Percentiles rank a stretch among this genome's conserved stretches.
Evolutionary conservation across 2,329 filamentous ascomycete genomes (phyloP).

Genomic region (Fusarium praegraminearum): DNA sequence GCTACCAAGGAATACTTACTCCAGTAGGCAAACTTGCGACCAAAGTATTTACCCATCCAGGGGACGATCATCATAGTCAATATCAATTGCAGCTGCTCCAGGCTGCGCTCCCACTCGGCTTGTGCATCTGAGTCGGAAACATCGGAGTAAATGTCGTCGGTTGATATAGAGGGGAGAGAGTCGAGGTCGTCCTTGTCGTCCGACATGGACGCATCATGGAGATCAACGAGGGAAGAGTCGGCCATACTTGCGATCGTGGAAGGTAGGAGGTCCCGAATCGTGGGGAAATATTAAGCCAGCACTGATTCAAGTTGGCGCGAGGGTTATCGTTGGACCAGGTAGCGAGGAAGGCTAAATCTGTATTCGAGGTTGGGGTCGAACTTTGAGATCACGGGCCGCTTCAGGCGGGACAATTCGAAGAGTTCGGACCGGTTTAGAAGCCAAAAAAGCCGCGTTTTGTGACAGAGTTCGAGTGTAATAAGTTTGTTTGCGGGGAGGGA

Average conservation of each 20-base stretch:
- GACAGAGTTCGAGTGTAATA: background rate
- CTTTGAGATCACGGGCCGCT: constrained; percentile 36
- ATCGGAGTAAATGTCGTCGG: constrained; percentile 68
- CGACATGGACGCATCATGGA: constrained; percentile 61
- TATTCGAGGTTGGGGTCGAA: constrained; percentile 12
- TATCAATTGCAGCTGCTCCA: constrained; percentile 93
- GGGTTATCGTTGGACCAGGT: background rate
- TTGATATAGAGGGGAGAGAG: constrained; percentile 72
- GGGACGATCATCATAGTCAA: constrained; percentile 95
- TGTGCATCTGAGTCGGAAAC: constrained; percentile 83
- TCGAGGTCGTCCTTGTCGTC: constrained; percentile 69
- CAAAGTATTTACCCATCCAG: constrained; percentile 94
- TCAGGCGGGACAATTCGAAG: constrained; percentile 7
- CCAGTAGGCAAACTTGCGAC: constrained; percentile 95
- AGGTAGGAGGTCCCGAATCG: background rate
- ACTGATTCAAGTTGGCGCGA: background rate
- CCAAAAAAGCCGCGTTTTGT: background rate
- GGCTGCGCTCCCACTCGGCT: constrained; percentile 91
- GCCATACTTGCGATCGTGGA: constrained; percentile 42
- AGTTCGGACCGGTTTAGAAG: background rate
- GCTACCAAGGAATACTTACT: constrained; percentile 67
- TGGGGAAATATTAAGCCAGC: background rate
- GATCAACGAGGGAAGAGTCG: constrained; percentile 64
- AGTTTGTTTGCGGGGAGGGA: background rate
- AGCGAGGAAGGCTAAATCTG: background rate